Percentiles rank a stretch among this genome's conserved stretches.
These are phyloP conservation scores for Piloderma croceum DNA, from an alignment of 768 basidiomycete genomes.

Conservation along the genomic window DNA sequence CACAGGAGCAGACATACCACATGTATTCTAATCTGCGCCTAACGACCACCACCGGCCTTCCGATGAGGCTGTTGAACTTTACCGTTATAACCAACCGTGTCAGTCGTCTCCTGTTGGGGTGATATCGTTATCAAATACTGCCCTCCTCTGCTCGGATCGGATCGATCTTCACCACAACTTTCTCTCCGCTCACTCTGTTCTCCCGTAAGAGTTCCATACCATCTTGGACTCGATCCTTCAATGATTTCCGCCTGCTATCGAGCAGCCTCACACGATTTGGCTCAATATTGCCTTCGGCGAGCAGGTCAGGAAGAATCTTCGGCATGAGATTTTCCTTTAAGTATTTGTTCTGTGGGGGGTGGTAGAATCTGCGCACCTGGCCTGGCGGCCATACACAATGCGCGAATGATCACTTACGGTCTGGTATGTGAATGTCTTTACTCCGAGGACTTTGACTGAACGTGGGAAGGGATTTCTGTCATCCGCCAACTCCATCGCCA, in stretches of 20 bases:
- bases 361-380: too few relatives aligned
- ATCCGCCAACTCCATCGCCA: constrained; percentile 30
- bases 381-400: not conserved
- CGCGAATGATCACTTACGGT: too few relatives aligned
- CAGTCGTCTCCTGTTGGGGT: too few relatives aligned
- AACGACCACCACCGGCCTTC: too few relatives aligned
- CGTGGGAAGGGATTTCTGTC: constrained; percentile 34
- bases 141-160: too few relatives aligned
- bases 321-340: constrained; percentile 41
- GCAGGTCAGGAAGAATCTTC: constrained; percentile 38
- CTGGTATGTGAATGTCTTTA: constrained; percentile 38
- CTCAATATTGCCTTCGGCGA: constrained; percentile 33
- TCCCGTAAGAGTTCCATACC: constrained; percentile 42
- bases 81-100: too few relatives aligned
- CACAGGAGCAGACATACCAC: too few relatives aligned
- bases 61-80: too few relatives aligned
- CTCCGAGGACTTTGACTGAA: constrained; percentile 30
- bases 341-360: constrained; percentile 29
- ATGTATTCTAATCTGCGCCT: too few relatives aligned
- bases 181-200: constrained; percentile 47
- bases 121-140: too few relatives aligned
- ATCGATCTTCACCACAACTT: constrained; percentile 39
- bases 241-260: constrained; percentile 36
- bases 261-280: constrained; percentile 38
- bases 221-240: constrained; percentile 35